These are phyloP conservation scores for Russula foetens DNA, from an alignment of 768 basidiomycete genomes.

Conservation along the genomic window DNA sequence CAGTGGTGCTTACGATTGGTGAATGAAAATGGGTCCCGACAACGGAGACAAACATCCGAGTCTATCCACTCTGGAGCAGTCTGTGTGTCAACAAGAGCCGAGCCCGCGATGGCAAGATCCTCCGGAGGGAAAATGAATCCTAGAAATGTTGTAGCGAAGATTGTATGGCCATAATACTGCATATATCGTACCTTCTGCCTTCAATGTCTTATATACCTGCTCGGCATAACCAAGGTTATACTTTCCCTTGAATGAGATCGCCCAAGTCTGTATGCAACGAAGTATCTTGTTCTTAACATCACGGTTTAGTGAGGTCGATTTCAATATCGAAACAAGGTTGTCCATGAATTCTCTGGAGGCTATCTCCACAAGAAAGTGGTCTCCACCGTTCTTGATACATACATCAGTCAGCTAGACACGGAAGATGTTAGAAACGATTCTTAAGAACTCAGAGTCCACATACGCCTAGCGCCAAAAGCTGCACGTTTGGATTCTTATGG, in stretches of 20 bases:
- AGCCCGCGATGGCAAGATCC: slow-evolving; percentile 56
- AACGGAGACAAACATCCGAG: slow-evolving; percentile 89
- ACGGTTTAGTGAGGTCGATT: slow-evolving; percentile 63
- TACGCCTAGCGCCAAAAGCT: slow-evolving; percentile 78
- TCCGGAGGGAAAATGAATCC: slow-evolving; percentile 83
- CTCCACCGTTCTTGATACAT: slow-evolving; percentile 96
- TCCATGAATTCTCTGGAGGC: slow-evolving; percentile 90
- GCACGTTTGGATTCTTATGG: slow-evolving; percentile 95
- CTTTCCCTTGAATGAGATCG: slow-evolving; percentile 81
- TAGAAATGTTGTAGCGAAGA: slow-evolving; percentile 24
- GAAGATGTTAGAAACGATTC: background rate
- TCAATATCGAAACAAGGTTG: slow-evolving; percentile 84
- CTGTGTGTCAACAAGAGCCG: slow-evolving; percentile 85
- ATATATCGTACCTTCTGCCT: slow-evolving; percentile 53
- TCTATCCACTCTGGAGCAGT: slow-evolving; percentile 97
- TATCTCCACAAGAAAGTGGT: slow-evolving; percentile 78
- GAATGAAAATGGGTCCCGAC: slow-evolving; percentile 84
- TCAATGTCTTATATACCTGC: slow-evolving; percentile 71
- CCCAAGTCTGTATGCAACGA: slow-evolving; percentile 88
- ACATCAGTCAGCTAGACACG: slow-evolving; percentile 68
- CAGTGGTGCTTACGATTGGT: slow-evolving; percentile 99
- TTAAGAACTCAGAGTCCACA: slow-evolving; percentile 27
- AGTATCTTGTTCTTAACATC: slow-evolving; percentile 80
- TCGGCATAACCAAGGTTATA: slow-evolving; percentile 62
- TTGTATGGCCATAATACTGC: background rate